phyloP scores from a whole-genome alignment of 306 rosid genomes.

The Crataegus laevigata region DNA sequence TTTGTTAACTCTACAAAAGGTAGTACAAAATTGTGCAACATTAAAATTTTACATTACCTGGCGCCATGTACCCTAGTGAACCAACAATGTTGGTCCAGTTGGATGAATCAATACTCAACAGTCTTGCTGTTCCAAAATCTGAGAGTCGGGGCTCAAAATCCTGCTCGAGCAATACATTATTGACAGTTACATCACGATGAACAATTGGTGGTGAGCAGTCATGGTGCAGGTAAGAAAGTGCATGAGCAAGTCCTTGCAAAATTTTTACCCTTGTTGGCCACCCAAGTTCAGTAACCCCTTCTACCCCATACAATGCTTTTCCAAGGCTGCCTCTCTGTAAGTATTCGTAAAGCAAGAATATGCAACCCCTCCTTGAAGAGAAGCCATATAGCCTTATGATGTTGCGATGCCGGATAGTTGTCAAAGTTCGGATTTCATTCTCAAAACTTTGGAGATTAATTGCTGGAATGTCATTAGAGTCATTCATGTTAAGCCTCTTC shows the following conservation, averaged over 20 bases:
- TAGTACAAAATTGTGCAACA: no score
- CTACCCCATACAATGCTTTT: slow-evolving; percentile 31
- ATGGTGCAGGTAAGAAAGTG: slow-evolving; percentile 49
- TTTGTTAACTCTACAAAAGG: no score
- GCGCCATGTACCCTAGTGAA: no score
- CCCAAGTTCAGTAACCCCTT: slow-evolving; percentile 24
- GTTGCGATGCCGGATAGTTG: slow-evolving; percentile 44
- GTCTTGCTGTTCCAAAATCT: slow-evolving; percentile 66
- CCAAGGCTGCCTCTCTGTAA: not conserved
- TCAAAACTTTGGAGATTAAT: slow-evolving; percentile 32
- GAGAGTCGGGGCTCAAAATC: slow-evolving; percentile 41
- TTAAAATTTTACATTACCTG: no score
- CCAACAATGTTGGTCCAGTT: no score
- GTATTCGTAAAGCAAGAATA: not conserved
- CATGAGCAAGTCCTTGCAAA: slow-evolving; percentile 50
- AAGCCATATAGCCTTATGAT: slow-evolving; percentile 52
- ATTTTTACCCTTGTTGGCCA: slow-evolving; percentile 44
- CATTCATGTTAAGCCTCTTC: slow-evolving; percentile 26
- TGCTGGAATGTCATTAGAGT: slow-evolving; percentile 31
- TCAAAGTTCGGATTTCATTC: slow-evolving; percentile 33
- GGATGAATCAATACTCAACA: no score
- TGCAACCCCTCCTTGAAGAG: slow-evolving; percentile 14
- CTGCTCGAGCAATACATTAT: slow-evolving; percentile 39
- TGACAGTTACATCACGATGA: slow-evolving; percentile 44
- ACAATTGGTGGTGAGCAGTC: slow-evolving; percentile 55